Evolutionary conservation across 2,329 filamentous ascomycete genomes (phyloP).

Genomic region (Cercospora sp.): DNA sequence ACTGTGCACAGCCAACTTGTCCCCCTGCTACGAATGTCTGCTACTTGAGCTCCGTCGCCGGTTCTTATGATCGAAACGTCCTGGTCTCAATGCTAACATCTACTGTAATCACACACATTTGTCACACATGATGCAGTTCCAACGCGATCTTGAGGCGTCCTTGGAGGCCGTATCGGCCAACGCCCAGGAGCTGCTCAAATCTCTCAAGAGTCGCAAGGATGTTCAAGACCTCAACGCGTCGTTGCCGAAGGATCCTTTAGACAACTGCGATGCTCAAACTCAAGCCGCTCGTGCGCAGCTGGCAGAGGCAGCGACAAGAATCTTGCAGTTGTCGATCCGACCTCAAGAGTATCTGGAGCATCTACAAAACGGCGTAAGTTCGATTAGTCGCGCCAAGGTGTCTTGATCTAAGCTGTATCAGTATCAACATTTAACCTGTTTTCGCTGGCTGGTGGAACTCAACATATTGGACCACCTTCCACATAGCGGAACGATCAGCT

Average conservation of each 20-base stretch:
- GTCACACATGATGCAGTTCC: conserved; percentile 5
- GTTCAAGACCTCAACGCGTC: not conserved
- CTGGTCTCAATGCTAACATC: not conserved
- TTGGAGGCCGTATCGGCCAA: conserved; percentile 10
- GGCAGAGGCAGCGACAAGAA: conserved; percentile 23
- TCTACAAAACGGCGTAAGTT: conserved; percentile 22
- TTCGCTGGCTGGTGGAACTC: conserved; percentile 27
- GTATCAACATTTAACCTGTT: conserved; percentile 26
- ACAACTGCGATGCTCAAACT: not conserved
- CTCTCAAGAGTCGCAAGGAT: not conserved
- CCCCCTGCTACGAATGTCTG: not conserved
- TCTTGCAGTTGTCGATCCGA: conserved; percentile 23
- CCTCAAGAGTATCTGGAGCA: conserved; percentile 27
- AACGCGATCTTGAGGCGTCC: conserved; percentile 11
- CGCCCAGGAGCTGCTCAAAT: conserved; percentile 7
- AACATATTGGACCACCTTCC: conserved; percentile 24
- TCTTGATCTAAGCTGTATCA: conserved; percentile 12
- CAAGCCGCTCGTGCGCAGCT: conserved; percentile 16
- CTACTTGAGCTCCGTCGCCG: not conserved
- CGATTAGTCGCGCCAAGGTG: not conserved
- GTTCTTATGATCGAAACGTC: not conserved
- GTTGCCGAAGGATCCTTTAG: conserved; percentile 10
- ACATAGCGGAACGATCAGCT: conserved; percentile 13
- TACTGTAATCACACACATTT: not conserved
- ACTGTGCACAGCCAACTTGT: not conserved